Evolutionary conservation across 2,329 filamentous ascomycete genomes (phyloP).

Genomic region (Calonectria fujianensis): DNA sequence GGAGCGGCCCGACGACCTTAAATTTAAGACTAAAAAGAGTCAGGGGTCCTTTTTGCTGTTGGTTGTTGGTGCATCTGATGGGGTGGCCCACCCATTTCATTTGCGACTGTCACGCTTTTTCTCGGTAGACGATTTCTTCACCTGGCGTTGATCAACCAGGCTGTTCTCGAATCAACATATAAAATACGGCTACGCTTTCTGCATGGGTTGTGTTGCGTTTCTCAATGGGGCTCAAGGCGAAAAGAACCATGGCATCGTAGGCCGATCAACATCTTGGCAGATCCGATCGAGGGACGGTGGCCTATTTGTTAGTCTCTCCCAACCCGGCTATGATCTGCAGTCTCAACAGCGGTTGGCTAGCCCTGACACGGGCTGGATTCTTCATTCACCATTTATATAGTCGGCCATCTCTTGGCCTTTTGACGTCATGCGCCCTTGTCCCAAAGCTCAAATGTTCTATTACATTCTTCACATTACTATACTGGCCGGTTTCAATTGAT

Average conservation of each 20-base stretch:
- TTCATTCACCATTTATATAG: neutral
- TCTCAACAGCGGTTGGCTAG: neutral
- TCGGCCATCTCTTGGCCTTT: neutral
- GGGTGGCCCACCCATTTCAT: neutral
- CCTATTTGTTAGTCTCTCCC: neutral
- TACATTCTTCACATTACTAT: neutral
- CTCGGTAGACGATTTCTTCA: neutral
- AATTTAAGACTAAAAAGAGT: neutral
- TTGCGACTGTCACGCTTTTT: neutral
- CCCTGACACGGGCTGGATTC: too few relatives aligned
- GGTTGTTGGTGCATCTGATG: slow-evolving; percentile 15
- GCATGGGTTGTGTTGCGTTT: neutral
- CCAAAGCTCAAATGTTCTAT: neutral
- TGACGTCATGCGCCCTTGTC: neutral
- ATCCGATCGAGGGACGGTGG: neutral
- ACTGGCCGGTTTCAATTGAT: neutral
- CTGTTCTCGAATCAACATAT: neutral
- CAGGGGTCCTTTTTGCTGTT: neutral
- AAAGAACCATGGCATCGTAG: neutral
- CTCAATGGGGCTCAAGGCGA: neutral
- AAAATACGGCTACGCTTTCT: neutral
- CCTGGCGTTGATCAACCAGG: too few relatives aligned
- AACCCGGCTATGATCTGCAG: neutral
- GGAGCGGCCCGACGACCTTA: neutral
- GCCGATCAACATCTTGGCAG: neutral